Evolutionary conservation across 768 basidiomycete genomes (phyloP).

Genomic region (Amanita thiersii): DNA sequence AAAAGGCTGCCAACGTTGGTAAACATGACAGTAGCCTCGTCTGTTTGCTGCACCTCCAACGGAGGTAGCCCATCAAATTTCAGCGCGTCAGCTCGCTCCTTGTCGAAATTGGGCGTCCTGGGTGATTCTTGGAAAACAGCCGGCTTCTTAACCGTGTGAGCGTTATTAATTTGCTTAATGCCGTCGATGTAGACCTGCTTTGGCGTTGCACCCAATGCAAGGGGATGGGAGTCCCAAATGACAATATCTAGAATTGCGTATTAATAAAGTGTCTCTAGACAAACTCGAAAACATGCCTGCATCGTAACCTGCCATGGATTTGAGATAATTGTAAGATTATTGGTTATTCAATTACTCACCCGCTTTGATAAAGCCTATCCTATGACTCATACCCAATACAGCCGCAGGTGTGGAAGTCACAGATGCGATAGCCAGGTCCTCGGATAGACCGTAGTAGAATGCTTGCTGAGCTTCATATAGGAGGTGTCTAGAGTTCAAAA

Average conservation of each 20-base stretch:
- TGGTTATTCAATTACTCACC: conserved; percentile 23
- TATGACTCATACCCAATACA: conserved; percentile 65
- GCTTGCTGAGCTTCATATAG: conserved; percentile 74
- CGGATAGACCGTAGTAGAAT: conserved; percentile 63
- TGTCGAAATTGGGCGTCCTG: conserved; percentile 49
- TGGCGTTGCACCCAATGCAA: conserved; percentile 71
- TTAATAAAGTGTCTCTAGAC: background rate
- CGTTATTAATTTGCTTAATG: conserved; percentile 53
- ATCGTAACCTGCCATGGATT: conserved; percentile 44
- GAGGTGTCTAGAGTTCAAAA: conserved; percentile 59
- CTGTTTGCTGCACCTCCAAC: conserved; percentile 32
- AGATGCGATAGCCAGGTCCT: conserved; percentile 55
- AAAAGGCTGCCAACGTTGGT: conserved; percentile 52
- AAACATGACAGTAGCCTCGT: conserved; percentile 44
- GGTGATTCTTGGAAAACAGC: conserved; percentile 42
- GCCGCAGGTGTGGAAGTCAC: conserved; percentile 69
- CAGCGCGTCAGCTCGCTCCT: conserved; percentile 45
- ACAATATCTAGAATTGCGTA: conserved; percentile 41
- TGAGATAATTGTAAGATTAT: background rate
- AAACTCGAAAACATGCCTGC: conserved; percentile 33
- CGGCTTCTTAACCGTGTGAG: conserved; percentile 45
- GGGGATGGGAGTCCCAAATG: conserved; percentile 72
- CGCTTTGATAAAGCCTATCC: conserved; percentile 59
- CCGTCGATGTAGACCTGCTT: conserved; percentile 83
- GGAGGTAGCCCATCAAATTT: conserved; percentile 62